Evolutionary conservation across 305 asterid genomes (phyloP).

Genomic region (Rubia peregrina): DNA sequence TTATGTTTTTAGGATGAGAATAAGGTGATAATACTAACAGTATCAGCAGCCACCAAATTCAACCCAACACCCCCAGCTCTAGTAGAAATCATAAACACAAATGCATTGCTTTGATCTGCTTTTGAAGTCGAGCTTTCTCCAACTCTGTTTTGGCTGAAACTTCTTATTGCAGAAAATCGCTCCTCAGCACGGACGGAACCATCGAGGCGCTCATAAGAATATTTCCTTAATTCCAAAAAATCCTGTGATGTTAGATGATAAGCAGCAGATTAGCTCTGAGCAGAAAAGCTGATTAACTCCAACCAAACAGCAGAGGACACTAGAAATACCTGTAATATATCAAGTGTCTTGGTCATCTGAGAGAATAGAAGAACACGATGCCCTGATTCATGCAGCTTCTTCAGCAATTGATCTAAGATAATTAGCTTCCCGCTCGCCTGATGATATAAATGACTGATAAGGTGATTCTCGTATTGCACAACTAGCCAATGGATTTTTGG

Average conservation of each 20-base stretch:
- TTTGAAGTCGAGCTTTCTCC: conserved; percentile 28
- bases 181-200: conserved; percentile 97
- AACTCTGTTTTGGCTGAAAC: conserved; percentile 53
- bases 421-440: conserved; percentile 94
- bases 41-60: conserved; percentile 98
- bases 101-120: conserved; percentile 39
- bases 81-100: conserved; percentile 86
- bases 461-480: background rate
- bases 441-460: conserved; percentile 3
- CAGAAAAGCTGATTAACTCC: background rate
- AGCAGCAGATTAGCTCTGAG: conserved; percentile 3
- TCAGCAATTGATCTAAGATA: conserved; percentile 70
- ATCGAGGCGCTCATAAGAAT: conserved; percentile 89
- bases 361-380: conserved; percentile 84
- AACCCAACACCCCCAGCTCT: conserved; percentile 98
- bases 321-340: conserved; percentile 63
- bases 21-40: conserved; percentile 40
- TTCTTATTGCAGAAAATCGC: conserved; percentile 92
- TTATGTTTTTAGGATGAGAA: background rate
- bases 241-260: conserved; percentile 43
- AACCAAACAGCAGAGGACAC: background rate
- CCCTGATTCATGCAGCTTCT: conserved; percentile 57
- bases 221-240: conserved; percentile 73
- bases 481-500: background rate
- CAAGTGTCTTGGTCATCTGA: conserved; percentile 96